These are phyloP conservation scores for Silene noctiflora DNA, from an alignment of 179 eudicot species.

Conservation along the genomic window DNA sequence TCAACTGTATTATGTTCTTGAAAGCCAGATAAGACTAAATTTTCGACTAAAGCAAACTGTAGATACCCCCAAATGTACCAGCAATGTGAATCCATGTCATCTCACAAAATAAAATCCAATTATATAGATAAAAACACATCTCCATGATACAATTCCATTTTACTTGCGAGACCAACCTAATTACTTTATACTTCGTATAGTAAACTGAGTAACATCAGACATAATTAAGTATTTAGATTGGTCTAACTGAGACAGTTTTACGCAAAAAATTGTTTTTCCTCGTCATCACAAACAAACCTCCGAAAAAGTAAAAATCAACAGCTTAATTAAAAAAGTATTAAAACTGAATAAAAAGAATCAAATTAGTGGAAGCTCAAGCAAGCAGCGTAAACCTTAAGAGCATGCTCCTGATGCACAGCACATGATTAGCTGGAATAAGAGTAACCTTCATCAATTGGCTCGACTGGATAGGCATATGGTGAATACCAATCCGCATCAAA, in stretches of 20 bases:
- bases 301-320: too few species aligned
- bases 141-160: not conserved
- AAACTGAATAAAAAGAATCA: too few species aligned
- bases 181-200: too few species aligned
- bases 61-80: not conserved
- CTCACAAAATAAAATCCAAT: not conserved
- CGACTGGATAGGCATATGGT: conserved; percentile 61
- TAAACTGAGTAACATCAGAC: too few species aligned
- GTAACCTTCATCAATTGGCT: conserved; percentile 40
- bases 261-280: not conserved
- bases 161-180: not conserved
- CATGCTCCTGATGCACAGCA: not conserved
- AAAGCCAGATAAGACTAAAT: too few species aligned
- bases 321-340: too few species aligned
- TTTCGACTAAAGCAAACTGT: not conserved
- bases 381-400: too few species aligned
- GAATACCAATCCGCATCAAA: conserved; percentile 93
- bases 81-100: not conserved
- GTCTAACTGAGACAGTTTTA: too few species aligned
- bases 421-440: conserved; percentile 38
- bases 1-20: too few species aligned
- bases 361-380: not conserved
- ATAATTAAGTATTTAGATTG: too few species aligned
- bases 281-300: not conserved
- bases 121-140: not conserved